These are phyloP conservation scores for Lippia alba DNA, from an alignment of 305 asterid species.

Conservation along the genomic window DNA sequence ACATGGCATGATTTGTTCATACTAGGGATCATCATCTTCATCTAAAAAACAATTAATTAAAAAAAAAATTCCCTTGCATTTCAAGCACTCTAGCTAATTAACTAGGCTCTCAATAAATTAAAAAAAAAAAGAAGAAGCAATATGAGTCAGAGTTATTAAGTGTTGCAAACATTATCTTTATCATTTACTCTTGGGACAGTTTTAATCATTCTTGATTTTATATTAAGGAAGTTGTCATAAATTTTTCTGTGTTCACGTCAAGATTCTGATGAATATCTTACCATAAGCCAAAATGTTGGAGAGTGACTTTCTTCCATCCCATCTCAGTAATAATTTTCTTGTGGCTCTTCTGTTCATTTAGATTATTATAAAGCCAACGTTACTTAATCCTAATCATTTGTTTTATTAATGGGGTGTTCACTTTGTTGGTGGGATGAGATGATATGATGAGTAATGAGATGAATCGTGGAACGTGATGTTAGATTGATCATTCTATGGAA, in stretches of 20 bases:
- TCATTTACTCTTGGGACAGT: constrained; percentile 19
- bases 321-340: too few species aligned
- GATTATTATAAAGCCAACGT: too few species aligned
- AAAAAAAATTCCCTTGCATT: background rate
- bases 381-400: too few species aligned
- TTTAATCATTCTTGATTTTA: constrained; percentile 28
- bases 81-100: constrained; percentile 39
- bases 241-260: background rate
- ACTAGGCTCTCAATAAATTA: constrained; percentile 23
- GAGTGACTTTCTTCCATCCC: too few species aligned
- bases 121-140: background rate
- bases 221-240: constrained; percentile 18
- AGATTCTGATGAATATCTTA: background rate
- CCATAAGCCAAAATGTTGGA: background rate
- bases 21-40: background rate
- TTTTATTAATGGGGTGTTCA: too few species aligned
- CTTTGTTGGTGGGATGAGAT: too few species aligned
- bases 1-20: constrained; percentile 8
- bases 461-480: too few species aligned
- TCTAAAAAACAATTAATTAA: too few species aligned
- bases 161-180: constrained; percentile 4
- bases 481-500: too few species aligned
- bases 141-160: background rate
- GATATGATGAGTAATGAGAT: too few species aligned
- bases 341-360: too few species aligned